Conservation (phyloP, 208 protist species). For the Naegleria fowleri region DNA sequence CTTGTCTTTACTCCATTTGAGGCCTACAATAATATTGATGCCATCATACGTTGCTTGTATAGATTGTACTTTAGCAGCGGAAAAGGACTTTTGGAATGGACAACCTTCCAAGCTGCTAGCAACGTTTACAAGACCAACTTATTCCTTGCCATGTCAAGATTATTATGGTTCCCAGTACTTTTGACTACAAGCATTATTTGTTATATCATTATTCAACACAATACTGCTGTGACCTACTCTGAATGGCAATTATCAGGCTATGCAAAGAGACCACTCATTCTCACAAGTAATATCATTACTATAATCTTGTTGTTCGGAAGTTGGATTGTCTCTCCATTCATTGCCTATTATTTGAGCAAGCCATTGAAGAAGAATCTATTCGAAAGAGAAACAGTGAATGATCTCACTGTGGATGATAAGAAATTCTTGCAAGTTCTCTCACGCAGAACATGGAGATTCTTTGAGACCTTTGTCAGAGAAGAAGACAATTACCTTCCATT, state of each 20-base stretch:
- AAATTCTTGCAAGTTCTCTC: neutral
- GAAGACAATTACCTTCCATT: constrained; percentile 20
- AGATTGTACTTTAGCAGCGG: neutral
- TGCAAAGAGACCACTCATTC: neutral
- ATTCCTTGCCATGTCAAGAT: neutral
- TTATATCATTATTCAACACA: neutral
- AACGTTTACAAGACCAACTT: neutral
- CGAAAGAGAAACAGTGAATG: neutral
- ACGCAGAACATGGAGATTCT: constrained; percentile 23
- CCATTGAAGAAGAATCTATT: neutral
- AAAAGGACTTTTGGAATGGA: constrained; percentile 14
- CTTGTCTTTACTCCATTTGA: constrained; percentile 1
- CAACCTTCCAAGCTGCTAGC: neutral
- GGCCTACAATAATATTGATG: constrained; percentile 25
- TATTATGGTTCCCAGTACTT: neutral
- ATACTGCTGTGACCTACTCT: neutral
- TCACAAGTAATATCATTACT: neutral
- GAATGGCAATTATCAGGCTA: neutral
- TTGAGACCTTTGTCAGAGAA: constrained; percentile 20
- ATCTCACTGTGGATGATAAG: neutral
- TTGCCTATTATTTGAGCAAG: constrained; percentile 9
- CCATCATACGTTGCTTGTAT: neutral
- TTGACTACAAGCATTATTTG: neutral
- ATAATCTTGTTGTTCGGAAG: neutral
- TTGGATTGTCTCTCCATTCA: neutral